These are phyloP conservation scores for Scheffersomyces ergatensis DNA, from an alignment of 805 yeast species.

Conservation along the genomic window DNA sequence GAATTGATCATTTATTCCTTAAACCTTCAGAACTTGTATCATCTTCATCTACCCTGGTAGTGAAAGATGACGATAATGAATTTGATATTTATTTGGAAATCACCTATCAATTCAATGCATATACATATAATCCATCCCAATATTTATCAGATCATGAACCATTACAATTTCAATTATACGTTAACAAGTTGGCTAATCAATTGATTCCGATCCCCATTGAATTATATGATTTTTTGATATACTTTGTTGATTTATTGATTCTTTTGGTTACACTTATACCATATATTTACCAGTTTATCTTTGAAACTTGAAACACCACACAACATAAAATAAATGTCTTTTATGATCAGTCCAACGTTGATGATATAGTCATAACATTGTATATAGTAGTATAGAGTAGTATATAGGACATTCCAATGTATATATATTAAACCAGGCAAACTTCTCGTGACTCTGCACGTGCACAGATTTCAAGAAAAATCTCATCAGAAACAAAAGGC, in stretches of 20 bases:
- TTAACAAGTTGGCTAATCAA: conserved; percentile 22
- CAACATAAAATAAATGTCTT: too few species aligned
- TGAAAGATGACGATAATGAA: background rate
- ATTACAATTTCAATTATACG: conserved; percentile 20
- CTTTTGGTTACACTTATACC: conserved; percentile 10
- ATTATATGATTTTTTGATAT: conserved; percentile 23
- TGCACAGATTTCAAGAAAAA: too few species aligned
- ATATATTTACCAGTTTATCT: conserved; percentile 2
- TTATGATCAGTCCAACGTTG: too few species aligned
- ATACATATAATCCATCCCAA: conserved; percentile 11
- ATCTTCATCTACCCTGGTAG: background rate
- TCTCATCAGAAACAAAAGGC: too few species aligned
- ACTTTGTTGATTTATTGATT: conserved; percentile 22
- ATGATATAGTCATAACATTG: too few species aligned
- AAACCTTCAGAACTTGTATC: conserved; percentile 9
- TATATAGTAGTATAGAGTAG: too few species aligned
- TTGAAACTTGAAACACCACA: too few species aligned
- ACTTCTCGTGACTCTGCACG: too few species aligned
- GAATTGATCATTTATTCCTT: conserved; percentile 19
- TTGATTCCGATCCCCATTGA: conserved; percentile 34
- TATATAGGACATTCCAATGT: too few species aligned
- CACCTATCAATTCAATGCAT: conserved; percentile 17
- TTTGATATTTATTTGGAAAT: conserved; percentile 25
- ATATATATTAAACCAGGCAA: too few species aligned
- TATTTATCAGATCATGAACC: conserved; percentile 8